Conservation (phyloP, 495 filamentous ascomycete species). For the Poronia punctata region DNA sequence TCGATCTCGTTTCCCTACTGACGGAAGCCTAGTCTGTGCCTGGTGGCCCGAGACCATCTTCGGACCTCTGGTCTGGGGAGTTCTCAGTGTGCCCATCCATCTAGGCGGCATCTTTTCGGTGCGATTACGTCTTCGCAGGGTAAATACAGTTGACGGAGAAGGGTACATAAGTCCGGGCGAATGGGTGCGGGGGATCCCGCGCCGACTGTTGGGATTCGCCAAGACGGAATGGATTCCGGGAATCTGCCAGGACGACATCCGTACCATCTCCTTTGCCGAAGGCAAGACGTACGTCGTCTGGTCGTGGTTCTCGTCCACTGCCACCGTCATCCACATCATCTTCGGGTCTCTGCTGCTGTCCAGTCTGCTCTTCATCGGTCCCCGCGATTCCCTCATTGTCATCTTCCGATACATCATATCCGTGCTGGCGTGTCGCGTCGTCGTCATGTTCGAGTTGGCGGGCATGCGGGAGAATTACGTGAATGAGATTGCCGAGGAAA, state of each 20-base stretch:
- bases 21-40: constrained; percentile 4
- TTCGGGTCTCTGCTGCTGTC: constrained; percentile 26
- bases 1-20: too few relatives aligned
- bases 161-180: neutral
- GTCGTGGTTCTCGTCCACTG: constrained; percentile 12
- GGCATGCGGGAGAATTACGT: constrained; percentile 1
- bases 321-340: constrained; percentile 15
- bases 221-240: constrained; percentile 7
- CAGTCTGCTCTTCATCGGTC: constrained; percentile 21
- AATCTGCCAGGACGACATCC: constrained; percentile 5
- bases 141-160: neutral
- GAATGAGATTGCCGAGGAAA: neutral
- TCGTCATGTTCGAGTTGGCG: constrained; percentile 18
- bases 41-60: constrained; percentile 9
- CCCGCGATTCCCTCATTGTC: constrained; percentile 15
- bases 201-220: neutral
- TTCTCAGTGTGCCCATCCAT: constrained; percentile 15
- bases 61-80: constrained; percentile 8
- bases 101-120: constrained; percentile 11
- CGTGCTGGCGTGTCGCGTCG: constrained; percentile 17
- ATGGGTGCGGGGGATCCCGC: constrained; percentile 2
- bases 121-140: constrained; percentile 6
- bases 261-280: constrained; percentile 9
- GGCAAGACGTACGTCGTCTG: constrained; percentile 7
- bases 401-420: constrained; percentile 15